These are phyloP conservation scores for Lolium perenne DNA, from an alignment of 176 grass and related monocot genomes.

Conservation along the genomic window DNA sequence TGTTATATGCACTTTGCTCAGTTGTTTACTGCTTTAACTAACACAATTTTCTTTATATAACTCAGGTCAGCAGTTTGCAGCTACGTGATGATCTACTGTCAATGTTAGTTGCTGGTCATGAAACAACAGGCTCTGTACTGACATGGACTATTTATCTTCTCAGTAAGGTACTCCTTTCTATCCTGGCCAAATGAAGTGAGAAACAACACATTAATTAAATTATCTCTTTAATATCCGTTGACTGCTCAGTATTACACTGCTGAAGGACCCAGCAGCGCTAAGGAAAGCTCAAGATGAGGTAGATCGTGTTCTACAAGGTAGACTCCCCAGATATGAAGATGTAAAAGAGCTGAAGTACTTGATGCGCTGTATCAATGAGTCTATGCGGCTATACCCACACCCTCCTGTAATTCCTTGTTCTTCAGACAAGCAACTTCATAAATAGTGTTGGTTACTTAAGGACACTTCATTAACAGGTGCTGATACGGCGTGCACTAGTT, in stretches of 20 bases:
- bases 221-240: constrained; percentile 66
- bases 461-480: constrained; percentile 61
- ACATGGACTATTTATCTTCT: constrained; percentile 98
- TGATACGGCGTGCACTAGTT: constrained; percentile 80
- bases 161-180: constrained; percentile 78
- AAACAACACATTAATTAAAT: constrained; percentile 46
- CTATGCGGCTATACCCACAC: constrained; percentile 97
- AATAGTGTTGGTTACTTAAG: constrained; percentile 43
- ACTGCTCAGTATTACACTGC: constrained; percentile 62
- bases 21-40: constrained; percentile 23
- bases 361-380: constrained; percentile 99
- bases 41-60: background rate
- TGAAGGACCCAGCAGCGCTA: constrained; percentile 79
- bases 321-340: constrained; percentile 97
- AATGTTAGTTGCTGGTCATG: constrained; percentile 99
- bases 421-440: constrained; percentile 41
- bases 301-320: constrained; percentile 86
- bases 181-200: constrained; percentile 26
- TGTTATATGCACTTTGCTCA: constrained; percentile 11
- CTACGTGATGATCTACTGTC: constrained; percentile 96
- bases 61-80: constrained; percentile 85
- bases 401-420: constrained; percentile 77
- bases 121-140: constrained; percentile 97
- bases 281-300: constrained; percentile 87
- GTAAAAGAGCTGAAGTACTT: constrained; percentile 98